Percentiles rank a stretch among this genome's conserved stretches.
Conservation (phyloP, 108 stramenopile genomes). For the Cyclotella atomus region DNA sequence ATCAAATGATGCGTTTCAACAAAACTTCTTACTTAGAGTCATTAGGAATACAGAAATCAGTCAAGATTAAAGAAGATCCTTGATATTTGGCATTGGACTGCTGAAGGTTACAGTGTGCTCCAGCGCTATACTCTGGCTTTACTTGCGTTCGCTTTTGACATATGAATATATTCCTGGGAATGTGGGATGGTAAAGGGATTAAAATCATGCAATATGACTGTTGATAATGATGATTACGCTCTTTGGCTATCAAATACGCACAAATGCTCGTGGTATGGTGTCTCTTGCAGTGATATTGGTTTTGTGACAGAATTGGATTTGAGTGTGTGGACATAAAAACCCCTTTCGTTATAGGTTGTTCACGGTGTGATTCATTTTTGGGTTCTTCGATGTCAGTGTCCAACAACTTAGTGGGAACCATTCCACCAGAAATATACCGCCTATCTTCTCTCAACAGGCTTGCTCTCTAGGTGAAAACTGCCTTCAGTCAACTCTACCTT, state of each 20-base stretch:
- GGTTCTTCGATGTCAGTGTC: too few species aligned
- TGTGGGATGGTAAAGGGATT: not conserved
- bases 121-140: constrained; percentile 32
- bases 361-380: too few species aligned
- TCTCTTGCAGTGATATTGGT: constrained; percentile 58
- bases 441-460: too few species aligned
- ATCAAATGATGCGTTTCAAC: not conserved
- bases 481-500: too few species aligned
- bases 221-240: constrained; percentile 4
- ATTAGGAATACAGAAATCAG: not conserved
- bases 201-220: not conserved
- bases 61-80: too few species aligned
- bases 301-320: constrained; percentile 41
- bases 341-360: too few species aligned
- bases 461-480: too few species aligned
- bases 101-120: constrained; percentile 9
- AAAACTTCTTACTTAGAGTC: constrained; percentile 11
- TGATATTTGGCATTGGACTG: constrained; percentile 30
- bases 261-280: constrained; percentile 67
- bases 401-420: not conserved
- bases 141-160: constrained; percentile 24
- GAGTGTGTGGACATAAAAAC: not conserved
- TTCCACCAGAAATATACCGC: not conserved
- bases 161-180: constrained; percentile 15
- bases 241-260: constrained; percentile 46